Percentiles rank a stretch among this genome's conserved stretches.
These are phyloP conservation scores for Oxyria digyna DNA, from an alignment of 148 eudicot species.

Conservation along the genomic window DNA sequence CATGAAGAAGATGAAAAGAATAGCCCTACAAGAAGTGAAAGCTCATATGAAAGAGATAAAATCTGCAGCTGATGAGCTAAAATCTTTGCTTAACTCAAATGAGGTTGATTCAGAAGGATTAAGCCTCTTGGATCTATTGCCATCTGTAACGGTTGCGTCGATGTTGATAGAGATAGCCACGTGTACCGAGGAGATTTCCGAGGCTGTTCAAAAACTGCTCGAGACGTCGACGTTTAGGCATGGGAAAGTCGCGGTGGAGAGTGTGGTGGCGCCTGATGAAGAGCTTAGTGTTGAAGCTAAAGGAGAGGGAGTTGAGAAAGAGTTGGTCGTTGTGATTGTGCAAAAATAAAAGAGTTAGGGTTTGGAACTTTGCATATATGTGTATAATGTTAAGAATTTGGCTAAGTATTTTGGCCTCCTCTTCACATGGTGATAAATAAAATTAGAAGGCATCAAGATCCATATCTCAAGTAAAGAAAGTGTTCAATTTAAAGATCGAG, in stretches of 20 bases:
- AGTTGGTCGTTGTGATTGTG: too few species aligned
- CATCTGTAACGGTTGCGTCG: conserved; percentile 36
- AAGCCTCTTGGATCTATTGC: conserved; percentile 35
- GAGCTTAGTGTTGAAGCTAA: not conserved
- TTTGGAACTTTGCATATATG: too few species aligned
- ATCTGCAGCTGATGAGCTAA: conserved; percentile 21
- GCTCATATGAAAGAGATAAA: conserved; percentile 15
- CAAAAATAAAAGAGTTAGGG: too few species aligned
- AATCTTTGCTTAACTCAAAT: conserved; percentile 11
- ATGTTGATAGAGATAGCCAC: conserved; percentile 34
- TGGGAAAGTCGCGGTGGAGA: not conserved
- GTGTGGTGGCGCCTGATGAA: not conserved
- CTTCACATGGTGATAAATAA: too few species aligned
- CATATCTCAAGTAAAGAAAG: too few species aligned
- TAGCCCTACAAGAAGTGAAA: not conserved
- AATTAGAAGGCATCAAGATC: too few species aligned
- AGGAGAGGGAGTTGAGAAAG: not conserved
- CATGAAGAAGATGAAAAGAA: conserved; percentile 22
- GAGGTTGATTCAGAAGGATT: conserved; percentile 11
- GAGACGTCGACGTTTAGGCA: conserved; percentile 9
- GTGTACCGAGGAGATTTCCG: conserved; percentile 27
- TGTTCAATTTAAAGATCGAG: too few species aligned
- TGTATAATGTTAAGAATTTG: too few species aligned
- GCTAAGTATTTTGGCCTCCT: too few species aligned
- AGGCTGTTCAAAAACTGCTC: conserved; percentile 44